Conservation (phyloP, 805 yeast species). For the Kuraishia borneana region DNA sequence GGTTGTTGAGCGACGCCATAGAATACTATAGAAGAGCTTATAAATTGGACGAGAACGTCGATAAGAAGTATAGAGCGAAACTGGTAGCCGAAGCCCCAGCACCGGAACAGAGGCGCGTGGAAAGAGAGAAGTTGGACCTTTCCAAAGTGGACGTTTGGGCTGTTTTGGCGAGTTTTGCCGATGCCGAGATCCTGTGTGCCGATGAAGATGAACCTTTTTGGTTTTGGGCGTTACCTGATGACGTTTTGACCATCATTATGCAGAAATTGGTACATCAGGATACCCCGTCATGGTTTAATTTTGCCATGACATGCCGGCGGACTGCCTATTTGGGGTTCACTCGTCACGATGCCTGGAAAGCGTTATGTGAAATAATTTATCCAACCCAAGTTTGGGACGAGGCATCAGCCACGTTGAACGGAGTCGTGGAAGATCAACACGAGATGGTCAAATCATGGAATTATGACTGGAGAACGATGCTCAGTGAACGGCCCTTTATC, state of each 20-base stretch:
- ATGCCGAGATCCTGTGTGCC: slow-evolving; percentile 13
- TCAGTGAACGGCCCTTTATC: slow-evolving; percentile 57
- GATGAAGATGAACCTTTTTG: slow-evolving; percentile 26
- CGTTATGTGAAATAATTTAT: slow-evolving; percentile 37
- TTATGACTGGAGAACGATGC: slow-evolving; percentile 38
- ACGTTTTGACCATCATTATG: slow-evolving; percentile 41
- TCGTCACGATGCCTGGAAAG: slow-evolving; percentile 36
- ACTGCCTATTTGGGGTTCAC: slow-evolving; percentile 48
- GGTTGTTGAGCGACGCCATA: slow-evolving; percentile 77
- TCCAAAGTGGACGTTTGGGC: slow-evolving; percentile 28
- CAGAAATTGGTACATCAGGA: slow-evolving; percentile 31
- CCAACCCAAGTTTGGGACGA: slow-evolving; percentile 42
- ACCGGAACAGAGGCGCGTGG: slow-evolving; percentile 8
- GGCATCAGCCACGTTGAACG: slow-evolving; percentile 24
- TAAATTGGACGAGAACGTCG: slow-evolving; percentile 44
- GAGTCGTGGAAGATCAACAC: slow-evolving; percentile 20
- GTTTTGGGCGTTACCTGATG: slow-evolving; percentile 41
- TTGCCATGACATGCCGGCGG: slow-evolving; percentile 48
- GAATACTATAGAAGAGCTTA: slow-evolving; percentile 62
- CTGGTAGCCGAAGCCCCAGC: slow-evolving; percentile 19
- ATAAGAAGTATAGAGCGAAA: slow-evolving; percentile 50
- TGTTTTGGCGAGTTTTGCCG: slow-evolving; percentile 24
- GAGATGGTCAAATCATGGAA: slow-evolving; percentile 29
- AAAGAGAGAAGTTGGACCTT: slow-evolving; percentile 21
- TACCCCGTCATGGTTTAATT: slow-evolving; percentile 56